Percentiles rank a stretch among this genome's conserved stretches.
These are phyloP conservation scores for Phytopythium delawarense DNA, from an alignment of 352 stramenopile species.

Conservation along the genomic window DNA sequence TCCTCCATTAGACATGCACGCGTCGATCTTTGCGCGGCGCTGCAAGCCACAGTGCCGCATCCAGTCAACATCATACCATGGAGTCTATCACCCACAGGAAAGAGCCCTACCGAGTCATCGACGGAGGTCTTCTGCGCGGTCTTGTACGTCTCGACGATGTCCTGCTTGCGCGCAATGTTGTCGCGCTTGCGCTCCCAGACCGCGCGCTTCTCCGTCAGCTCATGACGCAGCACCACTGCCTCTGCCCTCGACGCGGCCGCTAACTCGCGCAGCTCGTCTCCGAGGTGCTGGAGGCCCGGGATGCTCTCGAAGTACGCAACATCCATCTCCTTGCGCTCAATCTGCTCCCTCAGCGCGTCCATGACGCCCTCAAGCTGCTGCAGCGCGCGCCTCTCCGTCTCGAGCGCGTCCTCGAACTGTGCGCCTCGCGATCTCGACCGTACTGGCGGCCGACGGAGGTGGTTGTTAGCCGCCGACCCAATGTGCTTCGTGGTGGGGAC, in stretches of 20 bases:
- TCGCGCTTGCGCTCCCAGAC: slow-evolving; percentile 40
- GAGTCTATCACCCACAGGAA: neutral
- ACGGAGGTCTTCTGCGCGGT: slow-evolving; percentile 41
- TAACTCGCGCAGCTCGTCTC: slow-evolving; percentile 46
- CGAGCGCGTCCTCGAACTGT: slow-evolving; percentile 65
- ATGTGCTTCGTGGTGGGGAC: neutral
- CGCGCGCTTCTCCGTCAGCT: slow-evolving; percentile 52
- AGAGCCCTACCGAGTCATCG: slow-evolving; percentile 23
- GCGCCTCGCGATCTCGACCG: slow-evolving; percentile 53
- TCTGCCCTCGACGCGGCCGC: slow-evolving; percentile 30
- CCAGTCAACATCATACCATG: neutral
- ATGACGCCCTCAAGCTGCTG: slow-evolving; percentile 36
- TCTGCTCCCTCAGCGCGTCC: slow-evolving; percentile 57
- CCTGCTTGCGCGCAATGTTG: slow-evolving; percentile 69
- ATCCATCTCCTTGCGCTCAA: slow-evolving; percentile 76
- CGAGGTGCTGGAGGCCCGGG: slow-evolving; percentile 45
- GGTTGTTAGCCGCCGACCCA: neutral
- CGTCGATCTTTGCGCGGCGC: slow-evolving; percentile 21
- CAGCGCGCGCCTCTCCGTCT: slow-evolving; percentile 40
- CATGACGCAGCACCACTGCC: slow-evolving; percentile 26
- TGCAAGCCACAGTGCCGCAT: slow-evolving; percentile 5
- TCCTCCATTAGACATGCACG: neutral
- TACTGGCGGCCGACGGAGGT: slow-evolving; percentile 4
- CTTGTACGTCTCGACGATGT: slow-evolving; percentile 73
- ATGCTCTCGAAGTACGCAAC: slow-evolving; percentile 75